phyloP scores from a whole-genome alignment of 352 stramenopile species.

The Phytophthora citrophthora region DNA sequence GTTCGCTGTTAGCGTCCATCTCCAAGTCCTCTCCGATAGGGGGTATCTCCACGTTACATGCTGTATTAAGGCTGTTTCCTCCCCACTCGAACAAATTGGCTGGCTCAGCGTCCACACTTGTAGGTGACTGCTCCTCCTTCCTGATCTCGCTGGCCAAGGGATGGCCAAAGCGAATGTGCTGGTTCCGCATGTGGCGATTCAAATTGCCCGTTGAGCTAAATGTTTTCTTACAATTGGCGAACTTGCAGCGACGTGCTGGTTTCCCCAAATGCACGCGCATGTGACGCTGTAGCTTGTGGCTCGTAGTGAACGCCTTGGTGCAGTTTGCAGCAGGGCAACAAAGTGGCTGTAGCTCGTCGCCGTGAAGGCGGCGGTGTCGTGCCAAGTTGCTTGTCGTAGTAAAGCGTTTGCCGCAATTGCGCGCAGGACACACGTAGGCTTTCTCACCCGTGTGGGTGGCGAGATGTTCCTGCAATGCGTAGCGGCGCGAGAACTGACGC shows the following conservation, averaged over 20 bases:
- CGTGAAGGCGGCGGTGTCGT: slow-evolving; percentile 49
- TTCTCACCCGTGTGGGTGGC: slow-evolving; percentile 60
- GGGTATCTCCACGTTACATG: slow-evolving; percentile 3
- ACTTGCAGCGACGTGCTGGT: slow-evolving; percentile 44
- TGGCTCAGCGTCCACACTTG: slow-evolving; percentile 24
- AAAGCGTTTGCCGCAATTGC: slow-evolving; percentile 53
- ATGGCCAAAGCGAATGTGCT: slow-evolving; percentile 45
- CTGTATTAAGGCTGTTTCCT: background rate
- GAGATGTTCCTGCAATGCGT: slow-evolving; percentile 52
- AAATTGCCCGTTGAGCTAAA: slow-evolving; percentile 71
- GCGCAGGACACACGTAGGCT: slow-evolving; percentile 47
- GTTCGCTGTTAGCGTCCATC: slow-evolving; percentile 20
- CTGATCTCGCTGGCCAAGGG: slow-evolving; percentile 20
- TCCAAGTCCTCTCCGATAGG: slow-evolving; percentile 19
- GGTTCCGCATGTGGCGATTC: slow-evolving; percentile 64
- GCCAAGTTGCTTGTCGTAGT: slow-evolving; percentile 58
- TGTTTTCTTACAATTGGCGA: slow-evolving; percentile 59
- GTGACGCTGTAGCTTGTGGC: slow-evolving; percentile 59
- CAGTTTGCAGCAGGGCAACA: slow-evolving; percentile 27
- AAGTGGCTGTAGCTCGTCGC: slow-evolving; percentile 36
- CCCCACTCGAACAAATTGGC: slow-evolving; percentile 12
- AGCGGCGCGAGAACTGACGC: slow-evolving; percentile 40
- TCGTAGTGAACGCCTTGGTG: slow-evolving; percentile 44
- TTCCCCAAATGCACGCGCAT: slow-evolving; percentile 51
- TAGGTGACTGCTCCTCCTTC: slow-evolving; percentile 21